A percentile compares a stretch with the other conserved stretches of the same genome.
phyloP scores from a whole-genome alignment of 2,329 filamentous ascomycete species.

The Nothomitra cinnamomea region DNA sequence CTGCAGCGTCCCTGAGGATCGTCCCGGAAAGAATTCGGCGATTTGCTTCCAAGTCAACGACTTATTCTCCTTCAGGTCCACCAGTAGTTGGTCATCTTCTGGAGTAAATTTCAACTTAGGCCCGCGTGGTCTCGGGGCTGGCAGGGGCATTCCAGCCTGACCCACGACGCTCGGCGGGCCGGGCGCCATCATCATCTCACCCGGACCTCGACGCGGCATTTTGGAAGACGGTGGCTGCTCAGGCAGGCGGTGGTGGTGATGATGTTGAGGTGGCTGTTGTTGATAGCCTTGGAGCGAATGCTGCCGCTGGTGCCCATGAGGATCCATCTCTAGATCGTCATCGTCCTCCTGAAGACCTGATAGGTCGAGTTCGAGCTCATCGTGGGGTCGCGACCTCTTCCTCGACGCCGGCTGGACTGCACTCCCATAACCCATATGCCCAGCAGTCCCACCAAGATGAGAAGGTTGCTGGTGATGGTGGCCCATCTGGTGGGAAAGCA shows the following conservation, averaged over 20 bases:
- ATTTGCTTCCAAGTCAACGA: slow-evolving; percentile 96
- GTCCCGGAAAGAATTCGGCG: slow-evolving; percentile 83
- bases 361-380: not conserved
- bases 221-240: slow-evolving; percentile 2
- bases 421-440: not conserved
- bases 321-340: not conserved
- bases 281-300: not conserved
- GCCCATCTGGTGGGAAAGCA: not conserved
- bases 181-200: not conserved
- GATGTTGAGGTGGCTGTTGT: not conserved
- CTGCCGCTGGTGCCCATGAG: slow-evolving; percentile 1
- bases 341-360: not conserved
- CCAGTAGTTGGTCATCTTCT: slow-evolving; percentile 73
- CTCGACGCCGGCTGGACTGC: not conserved
- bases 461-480: not conserved
- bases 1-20: slow-evolving; percentile 79
- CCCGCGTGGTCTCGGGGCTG: slow-evolving; percentile 62
- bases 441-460: not conserved
- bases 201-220: not conserved
- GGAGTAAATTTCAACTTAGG: slow-evolving; percentile 90
- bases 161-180: slow-evolving; percentile 52
- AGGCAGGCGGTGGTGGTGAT: slow-evolving; percentile 4
- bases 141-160: slow-evolving; percentile 70
- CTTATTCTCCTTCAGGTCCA: slow-evolving; percentile 87
- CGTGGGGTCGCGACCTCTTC: not conserved